Conservation (phyloP, 345 rosid species). For the Eucalyptus melliodora region DNA sequence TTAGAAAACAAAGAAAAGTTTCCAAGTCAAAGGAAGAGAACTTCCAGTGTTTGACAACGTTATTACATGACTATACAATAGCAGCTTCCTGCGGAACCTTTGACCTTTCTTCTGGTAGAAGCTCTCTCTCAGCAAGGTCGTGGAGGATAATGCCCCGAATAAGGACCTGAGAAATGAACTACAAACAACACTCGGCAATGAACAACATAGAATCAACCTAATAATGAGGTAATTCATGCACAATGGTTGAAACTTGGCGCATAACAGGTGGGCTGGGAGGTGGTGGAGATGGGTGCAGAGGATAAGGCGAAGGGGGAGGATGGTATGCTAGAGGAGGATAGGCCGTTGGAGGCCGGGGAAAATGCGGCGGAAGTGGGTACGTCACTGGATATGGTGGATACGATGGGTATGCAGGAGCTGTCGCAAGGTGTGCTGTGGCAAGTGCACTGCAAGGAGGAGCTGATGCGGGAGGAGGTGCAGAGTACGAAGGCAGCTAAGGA, state of each 20-base stretch:
- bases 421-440: background rate
- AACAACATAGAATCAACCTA: background rate
- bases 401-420: slow-evolving; percentile 1
- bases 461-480: slow-evolving; percentile 5
- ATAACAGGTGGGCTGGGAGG: slow-evolving; percentile 37
- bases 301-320: slow-evolving; percentile 15
- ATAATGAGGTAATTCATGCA: background rate
- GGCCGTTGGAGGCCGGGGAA: background rate
- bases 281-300: slow-evolving; percentile 3
- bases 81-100: background rate
- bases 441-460: slow-evolving; percentile 11
- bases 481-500: background rate
- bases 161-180: background rate
- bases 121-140: background rate
- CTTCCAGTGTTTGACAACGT: background rate
- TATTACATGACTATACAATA: background rate
- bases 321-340: background rate
- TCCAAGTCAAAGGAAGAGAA: background rate
- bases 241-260: background rate
- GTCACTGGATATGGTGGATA: background rate
- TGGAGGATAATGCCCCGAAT: background rate
- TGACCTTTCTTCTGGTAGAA: too few species aligned
- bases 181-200: background rate
- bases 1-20: too few species aligned
- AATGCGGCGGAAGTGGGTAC: background rate